A percentile compares a stretch with the other conserved stretches of the same genome.
Evolutionary conservation across 345 rosid genomes (phyloP).

Genomic region (Geranium brycei): DNA sequence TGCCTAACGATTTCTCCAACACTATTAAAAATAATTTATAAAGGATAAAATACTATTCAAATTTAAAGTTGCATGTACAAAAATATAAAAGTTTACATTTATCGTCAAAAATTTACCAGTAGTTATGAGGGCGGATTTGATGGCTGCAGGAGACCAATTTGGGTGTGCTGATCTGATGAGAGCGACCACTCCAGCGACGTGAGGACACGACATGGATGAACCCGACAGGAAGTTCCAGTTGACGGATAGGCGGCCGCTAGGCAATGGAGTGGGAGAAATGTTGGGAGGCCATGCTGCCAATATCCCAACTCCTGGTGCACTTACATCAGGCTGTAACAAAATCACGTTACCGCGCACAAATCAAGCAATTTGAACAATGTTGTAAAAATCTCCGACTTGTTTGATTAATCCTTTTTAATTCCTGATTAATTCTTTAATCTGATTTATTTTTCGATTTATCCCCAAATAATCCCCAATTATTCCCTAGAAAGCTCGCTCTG

Average conservation of each 20-base stretch:
- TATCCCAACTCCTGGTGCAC: conserved; percentile 55
- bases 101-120: conserved; percentile 24
- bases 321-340: conserved; percentile 48
- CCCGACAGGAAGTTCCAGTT: conserved; percentile 59
- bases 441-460: no score
- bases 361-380: no score
- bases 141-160: conserved; percentile 59
- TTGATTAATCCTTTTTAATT: no score
- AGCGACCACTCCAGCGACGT: conserved; percentile 50
- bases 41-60: no score
- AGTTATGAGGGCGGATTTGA: conserved; percentile 66
- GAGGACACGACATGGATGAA: conserved; percentile 74
- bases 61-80: no score
- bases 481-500: no score
- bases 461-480: no score
- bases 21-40: no score
- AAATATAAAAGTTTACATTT: no score
- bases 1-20: no score
- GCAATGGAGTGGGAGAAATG: conserved; percentile 29
- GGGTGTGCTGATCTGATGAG: conserved; percentile 54
- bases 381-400: no score
- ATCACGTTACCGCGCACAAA: background rate
- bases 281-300: conserved; percentile 65
- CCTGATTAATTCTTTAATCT: no score
- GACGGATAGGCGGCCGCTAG: conserved; percentile 20